phyloP scores from a whole-genome alignment of 345 rosid genomes.

The Combretum micranthum region DNA sequence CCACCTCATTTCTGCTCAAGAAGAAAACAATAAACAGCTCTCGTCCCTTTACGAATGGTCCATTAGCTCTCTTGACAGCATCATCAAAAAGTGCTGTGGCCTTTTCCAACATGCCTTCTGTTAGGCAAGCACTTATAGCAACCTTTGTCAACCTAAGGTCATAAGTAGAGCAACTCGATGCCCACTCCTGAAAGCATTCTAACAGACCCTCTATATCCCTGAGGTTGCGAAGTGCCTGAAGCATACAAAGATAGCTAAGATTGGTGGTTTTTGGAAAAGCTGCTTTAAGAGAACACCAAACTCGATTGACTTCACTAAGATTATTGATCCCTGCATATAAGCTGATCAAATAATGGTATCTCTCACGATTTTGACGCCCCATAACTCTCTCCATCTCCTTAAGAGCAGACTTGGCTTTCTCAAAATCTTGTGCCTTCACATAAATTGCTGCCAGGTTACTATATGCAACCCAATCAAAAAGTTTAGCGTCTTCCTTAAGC shows the following conservation, averaged over 20 bases:
- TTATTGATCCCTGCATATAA: constrained; percentile 54
- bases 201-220: constrained; percentile 48
- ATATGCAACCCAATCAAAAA: constrained; percentile 43
- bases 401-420: constrained; percentile 60
- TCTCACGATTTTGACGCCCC: constrained; percentile 36
- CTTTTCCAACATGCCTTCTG: constrained; percentile 42
- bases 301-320: constrained; percentile 42
- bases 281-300: constrained; percentile 50
- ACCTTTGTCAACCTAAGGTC: constrained; percentile 54
- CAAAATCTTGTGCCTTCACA: constrained; percentile 44
- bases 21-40: constrained; percentile 51
- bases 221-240: constrained; percentile 57
- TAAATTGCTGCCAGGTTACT: constrained; percentile 58
- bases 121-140: constrained; percentile 41
- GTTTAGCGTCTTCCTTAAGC: constrained; percentile 17
- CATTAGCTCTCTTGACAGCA: constrained; percentile 28
- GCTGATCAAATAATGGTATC: constrained; percentile 63
- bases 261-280: constrained; percentile 33
- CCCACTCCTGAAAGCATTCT: constrained; percentile 63
- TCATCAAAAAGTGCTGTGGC: constrained; percentile 40
- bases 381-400: constrained; percentile 47
- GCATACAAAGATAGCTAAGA: constrained; percentile 43
- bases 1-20: constrained; percentile 32
- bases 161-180: constrained; percentile 36
- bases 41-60: constrained; percentile 31